These are phyloP conservation scores for Solanum hybrid DNA, from an alignment of 305 asterid genomes.

Conservation along the genomic window DNA sequence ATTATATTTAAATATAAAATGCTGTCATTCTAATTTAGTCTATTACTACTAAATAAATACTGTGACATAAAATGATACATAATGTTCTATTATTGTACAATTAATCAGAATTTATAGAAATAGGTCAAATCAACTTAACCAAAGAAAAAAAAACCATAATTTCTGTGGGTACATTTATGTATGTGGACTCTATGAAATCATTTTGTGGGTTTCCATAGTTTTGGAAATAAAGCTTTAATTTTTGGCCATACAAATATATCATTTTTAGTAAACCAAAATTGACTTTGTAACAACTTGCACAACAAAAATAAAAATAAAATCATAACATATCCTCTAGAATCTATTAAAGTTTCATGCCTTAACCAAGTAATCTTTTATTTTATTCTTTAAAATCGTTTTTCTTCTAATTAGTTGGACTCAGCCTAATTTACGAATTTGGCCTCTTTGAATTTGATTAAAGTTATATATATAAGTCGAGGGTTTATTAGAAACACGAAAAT, in stretches of 20 bases:
- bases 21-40: neutral
- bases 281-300: slow-evolving; percentile 28
- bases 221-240: slow-evolving; percentile 17
- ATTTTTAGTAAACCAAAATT: slow-evolving; percentile 14
- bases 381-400: neutral
- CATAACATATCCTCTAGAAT: slow-evolving; percentile 15
- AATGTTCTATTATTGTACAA: neutral
- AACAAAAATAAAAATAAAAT: neutral
- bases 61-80: neutral
- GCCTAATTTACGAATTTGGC: neutral
- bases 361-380: neutral
- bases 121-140: slow-evolving; percentile 7
- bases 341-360: slow-evolving; percentile 11
- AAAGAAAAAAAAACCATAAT: neutral
- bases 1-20: neutral
- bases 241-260: slow-evolving; percentile 24
- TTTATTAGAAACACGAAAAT: neutral
- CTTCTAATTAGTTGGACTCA: neutral
- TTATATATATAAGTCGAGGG: neutral
- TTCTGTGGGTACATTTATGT: neutral
- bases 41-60: neutral
- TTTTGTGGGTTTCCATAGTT: slow-evolving; percentile 13
- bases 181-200: slow-evolving; percentile 1
- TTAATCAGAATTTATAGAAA: neutral
- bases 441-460: neutral